These are phyloP conservation scores for Ceratobasidium sp. DNA, from an alignment of 1,284 basidiomycete genomes.

Conservation along the genomic window DNA sequence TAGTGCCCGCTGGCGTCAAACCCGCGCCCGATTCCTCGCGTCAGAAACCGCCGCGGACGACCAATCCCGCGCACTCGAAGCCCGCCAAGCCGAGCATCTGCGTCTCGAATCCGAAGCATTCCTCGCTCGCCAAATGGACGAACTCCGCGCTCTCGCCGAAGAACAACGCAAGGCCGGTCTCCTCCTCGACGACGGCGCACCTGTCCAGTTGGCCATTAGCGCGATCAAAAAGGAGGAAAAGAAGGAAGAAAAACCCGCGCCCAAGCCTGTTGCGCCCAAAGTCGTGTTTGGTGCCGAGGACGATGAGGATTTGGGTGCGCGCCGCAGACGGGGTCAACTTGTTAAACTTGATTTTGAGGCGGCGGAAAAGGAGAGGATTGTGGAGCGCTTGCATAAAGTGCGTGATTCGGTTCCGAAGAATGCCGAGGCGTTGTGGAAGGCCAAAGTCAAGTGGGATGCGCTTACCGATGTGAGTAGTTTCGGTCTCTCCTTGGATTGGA, in stretches of 20 bases:
- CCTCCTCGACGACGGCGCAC: slow-evolving; percentile 87
- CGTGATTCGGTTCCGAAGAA: slow-evolving; percentile 72
- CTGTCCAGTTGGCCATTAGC: slow-evolving; percentile 81
- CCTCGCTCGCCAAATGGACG: slow-evolving; percentile 87
- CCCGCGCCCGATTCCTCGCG: slow-evolving; percentile 70
- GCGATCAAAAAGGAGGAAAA: slow-evolving; percentile 38
- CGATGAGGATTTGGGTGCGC: slow-evolving; percentile 69
- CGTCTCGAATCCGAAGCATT: slow-evolving; percentile 87
- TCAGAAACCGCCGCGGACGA: slow-evolving; percentile 82
- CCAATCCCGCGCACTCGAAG: slow-evolving; percentile 81
- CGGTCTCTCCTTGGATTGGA: background rate
- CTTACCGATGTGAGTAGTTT: slow-evolving; percentile 73
- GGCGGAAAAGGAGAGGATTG: slow-evolving; percentile 68
- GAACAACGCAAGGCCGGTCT: slow-evolving; percentile 87
- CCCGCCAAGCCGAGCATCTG: slow-evolving; percentile 81
- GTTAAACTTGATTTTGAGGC: slow-evolving; percentile 87
- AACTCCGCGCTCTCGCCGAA: slow-evolving; percentile 85
- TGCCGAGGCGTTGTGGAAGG: slow-evolving; percentile 76
- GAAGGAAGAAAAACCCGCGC: slow-evolving; percentile 29
- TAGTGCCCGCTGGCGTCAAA: slow-evolving; percentile 75
- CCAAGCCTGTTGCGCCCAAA: slow-evolving; percentile 16
- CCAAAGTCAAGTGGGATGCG: slow-evolving; percentile 85
- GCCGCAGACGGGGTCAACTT: slow-evolving; percentile 79
- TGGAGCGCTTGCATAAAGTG: slow-evolving; percentile 77
- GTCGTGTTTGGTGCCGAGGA: slow-evolving; percentile 83